Conservation (phyloP, 352 stramenopile species). For the Vaucheria bursata region DNA sequence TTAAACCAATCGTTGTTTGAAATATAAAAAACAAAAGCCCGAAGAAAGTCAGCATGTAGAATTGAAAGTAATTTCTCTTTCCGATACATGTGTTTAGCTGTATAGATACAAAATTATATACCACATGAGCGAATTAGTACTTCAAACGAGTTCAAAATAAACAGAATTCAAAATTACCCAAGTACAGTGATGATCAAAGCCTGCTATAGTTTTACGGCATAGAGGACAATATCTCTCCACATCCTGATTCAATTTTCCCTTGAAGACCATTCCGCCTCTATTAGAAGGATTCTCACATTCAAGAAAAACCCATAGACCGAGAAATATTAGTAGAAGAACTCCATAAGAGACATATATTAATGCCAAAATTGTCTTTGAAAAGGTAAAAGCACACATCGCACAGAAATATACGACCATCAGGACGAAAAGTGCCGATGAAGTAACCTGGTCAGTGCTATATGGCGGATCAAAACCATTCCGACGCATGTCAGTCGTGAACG, state of each 20-base stretch:
- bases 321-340: neutral
- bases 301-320: neutral
- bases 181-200: slow-evolving; percentile 9
- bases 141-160: too few relatives aligned
- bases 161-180: too few relatives aligned
- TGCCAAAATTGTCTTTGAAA: neutral
- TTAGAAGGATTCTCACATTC: neutral
- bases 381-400: neutral
- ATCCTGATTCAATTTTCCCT: neutral
- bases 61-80: neutral
- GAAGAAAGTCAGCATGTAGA: neutral
- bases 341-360: neutral
- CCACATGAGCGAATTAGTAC: too few relatives aligned
- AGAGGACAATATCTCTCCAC: neutral
- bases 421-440: neutral
- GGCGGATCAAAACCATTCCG: neutral
- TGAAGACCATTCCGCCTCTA: neutral
- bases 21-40: neutral
- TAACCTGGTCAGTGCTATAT: neutral
- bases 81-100: slow-evolving; percentile 1
- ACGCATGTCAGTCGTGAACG: too few relatives aligned
- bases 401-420: neutral
- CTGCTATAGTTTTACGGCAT: neutral
- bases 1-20: neutral
- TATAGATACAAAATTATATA: too few relatives aligned